Conservation (phyloP, 208 protist genomes). For the Plasmodiophora brassicae region DNA sequence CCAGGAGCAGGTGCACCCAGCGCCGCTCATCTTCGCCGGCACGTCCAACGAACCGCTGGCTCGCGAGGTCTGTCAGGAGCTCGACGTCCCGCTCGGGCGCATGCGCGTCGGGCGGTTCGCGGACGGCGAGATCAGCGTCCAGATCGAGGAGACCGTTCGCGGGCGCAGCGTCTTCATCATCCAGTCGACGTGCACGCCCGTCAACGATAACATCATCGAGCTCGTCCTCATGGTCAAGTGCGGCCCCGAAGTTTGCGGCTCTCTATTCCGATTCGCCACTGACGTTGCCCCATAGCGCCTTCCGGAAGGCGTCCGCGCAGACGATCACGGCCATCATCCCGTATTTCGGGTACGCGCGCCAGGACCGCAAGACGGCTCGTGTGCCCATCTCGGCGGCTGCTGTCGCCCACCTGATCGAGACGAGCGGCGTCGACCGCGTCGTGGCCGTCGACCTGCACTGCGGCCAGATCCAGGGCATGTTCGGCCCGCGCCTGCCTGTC, state of each 20-base stretch:
- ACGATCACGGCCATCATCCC: conserved; percentile 59
- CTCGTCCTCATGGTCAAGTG: conserved; percentile 45
- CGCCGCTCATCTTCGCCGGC: neutral
- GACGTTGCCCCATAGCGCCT: neutral
- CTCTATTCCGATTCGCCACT: neutral
- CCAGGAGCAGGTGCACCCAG: neutral
- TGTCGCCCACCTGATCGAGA: conserved; percentile 49
- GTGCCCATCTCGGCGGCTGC: conserved; percentile 54
- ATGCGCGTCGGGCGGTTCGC: no score
- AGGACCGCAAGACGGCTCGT: conserved; percentile 48
- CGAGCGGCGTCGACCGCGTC: conserved; percentile 56
- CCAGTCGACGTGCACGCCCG: conserved; percentile 47
- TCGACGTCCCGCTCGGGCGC: no score
- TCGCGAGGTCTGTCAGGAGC: no score
- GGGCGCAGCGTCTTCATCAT: conserved; percentile 48
- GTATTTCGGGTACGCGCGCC: conserved; percentile 60
- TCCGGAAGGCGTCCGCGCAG: conserved; percentile 41
- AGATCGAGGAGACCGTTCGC: conserved; percentile 47
- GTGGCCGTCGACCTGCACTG: conserved; percentile 55
- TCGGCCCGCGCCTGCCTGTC: conserved; percentile 47
- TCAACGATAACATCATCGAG: conserved; percentile 52
- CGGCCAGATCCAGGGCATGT: conserved; percentile 57
- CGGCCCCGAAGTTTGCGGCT: no score
- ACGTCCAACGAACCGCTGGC: neutral
- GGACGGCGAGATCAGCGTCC: conserved; percentile 42